Conservation (phyloP, 257 asterid genomes). For the Przewalskia tangutica region DNA sequence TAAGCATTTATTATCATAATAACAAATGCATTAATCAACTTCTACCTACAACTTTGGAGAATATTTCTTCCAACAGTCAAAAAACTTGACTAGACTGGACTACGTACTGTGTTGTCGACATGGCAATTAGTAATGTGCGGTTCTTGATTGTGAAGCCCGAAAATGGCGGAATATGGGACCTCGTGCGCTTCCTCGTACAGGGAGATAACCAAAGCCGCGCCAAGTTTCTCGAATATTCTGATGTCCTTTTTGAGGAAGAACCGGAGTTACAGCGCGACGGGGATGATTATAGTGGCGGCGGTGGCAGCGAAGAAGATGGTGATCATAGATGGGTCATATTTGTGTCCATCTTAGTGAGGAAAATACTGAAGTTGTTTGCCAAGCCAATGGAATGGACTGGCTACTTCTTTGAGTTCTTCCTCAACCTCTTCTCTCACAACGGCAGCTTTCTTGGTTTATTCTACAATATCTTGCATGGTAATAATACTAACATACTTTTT, state of each 20-base stretch:
- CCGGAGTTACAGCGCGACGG: not conserved
- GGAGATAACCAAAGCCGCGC: slow-evolving; percentile 26
- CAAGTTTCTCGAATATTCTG: slow-evolving; percentile 43
- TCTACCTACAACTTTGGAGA: too few relatives aligned
- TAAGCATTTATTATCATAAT: not conserved
- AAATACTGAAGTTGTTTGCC: slow-evolving; percentile 36
- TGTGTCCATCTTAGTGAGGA: slow-evolving; percentile 61
- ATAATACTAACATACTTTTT: not conserved
- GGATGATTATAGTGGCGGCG: not conserved
- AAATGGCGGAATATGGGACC: slow-evolving; percentile 58
- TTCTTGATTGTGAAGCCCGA: slow-evolving; percentile 55
- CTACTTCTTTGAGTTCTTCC: slow-evolving; percentile 51
- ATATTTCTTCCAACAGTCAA: too few relatives aligned
- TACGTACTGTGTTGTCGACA: not conserved
- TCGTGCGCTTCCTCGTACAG: slow-evolving; percentile 34
- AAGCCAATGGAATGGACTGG: slow-evolving; percentile 79
- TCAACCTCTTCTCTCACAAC: slow-evolving; percentile 63
- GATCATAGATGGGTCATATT: slow-evolving; percentile 72
- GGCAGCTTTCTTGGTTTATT: slow-evolving; percentile 48
- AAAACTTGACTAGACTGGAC: not conserved
- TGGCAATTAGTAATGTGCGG: not conserved
- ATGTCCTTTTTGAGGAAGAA: not conserved
- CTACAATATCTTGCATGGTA: slow-evolving; percentile 45
- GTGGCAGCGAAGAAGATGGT: slow-evolving; percentile 14
- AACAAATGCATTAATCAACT: too few relatives aligned